Percentiles rank a stretch among this genome's conserved stretches.
Conservation (phyloP, 805 yeast genomes). For the Yamadazyma tumulicola region DNA sequence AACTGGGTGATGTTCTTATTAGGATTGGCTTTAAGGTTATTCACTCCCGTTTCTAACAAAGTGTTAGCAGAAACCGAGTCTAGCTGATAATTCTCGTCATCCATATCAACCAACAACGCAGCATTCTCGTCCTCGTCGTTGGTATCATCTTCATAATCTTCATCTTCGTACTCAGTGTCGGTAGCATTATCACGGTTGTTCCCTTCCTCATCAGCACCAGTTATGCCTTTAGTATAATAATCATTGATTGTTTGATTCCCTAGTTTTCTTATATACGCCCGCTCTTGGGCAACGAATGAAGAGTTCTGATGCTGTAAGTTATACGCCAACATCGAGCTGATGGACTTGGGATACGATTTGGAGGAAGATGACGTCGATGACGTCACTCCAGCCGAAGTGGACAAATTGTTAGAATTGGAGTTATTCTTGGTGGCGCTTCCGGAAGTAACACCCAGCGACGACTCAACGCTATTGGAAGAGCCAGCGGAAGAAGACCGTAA, state of each 20-base stretch:
- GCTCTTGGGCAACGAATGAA: conserved; percentile 57
- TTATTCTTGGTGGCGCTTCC: not conserved
- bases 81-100: conserved; percentile 45
- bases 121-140: conserved; percentile 24
- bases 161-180: conserved; percentile 22
- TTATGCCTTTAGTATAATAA: conserved; percentile 66
- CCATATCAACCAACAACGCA: conserved; percentile 37
- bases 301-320: conserved; percentile 15
- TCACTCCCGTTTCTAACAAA: conserved; percentile 26
- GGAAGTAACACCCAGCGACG: conserved; percentile 1
- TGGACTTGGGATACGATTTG: conserved; percentile 10
- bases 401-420: not conserved
- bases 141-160: conserved; percentile 18
- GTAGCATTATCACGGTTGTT: conserved; percentile 24
- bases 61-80: conserved; percentile 42
- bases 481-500: not conserved
- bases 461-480: conserved; percentile 7
- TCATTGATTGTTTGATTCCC: conserved; percentile 63
- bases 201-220: conserved; percentile 33
- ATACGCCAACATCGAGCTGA: conserved; percentile 14
- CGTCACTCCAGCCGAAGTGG: too few species aligned
- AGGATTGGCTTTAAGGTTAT: conserved; percentile 27
- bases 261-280: conserved; percentile 59
- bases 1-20: conserved; percentile 34
- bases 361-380: not conserved